Conservation (phyloP, 768 basidiomycete species). For the Amanita fuliginea region DNA sequence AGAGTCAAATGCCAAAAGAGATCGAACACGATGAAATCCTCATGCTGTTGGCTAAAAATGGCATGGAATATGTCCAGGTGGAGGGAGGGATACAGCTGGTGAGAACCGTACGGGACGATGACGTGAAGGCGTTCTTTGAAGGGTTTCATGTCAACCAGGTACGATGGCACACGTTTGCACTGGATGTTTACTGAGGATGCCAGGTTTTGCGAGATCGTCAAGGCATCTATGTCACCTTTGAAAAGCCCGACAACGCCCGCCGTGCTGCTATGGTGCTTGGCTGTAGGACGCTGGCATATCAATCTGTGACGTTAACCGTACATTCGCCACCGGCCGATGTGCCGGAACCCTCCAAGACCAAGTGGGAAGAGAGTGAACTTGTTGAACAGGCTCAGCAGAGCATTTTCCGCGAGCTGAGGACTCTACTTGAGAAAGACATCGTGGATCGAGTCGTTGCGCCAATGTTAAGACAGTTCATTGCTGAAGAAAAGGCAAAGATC, state of each 20-base stretch:
- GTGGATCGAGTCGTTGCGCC: conserved; percentile 45
- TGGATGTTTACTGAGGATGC: conserved; percentile 6
- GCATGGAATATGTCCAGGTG: conserved; percentile 55
- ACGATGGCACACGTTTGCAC: conserved; percentile 17
- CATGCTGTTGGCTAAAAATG: conserved; percentile 47
- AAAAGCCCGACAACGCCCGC: conserved; percentile 46
- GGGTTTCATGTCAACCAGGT: conserved; percentile 68
- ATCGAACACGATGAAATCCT: conserved; percentile 29
- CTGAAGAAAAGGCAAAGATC: conserved; percentile 43
- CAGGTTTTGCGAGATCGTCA: conserved; percentile 62
- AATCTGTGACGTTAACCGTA: conserved; percentile 45
- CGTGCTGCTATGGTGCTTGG: conserved; percentile 57
- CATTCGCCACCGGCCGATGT: conserved; percentile 28
- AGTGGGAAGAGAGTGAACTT: conserved; percentile 44
- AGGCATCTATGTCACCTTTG: conserved; percentile 80
- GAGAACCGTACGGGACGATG: conserved; percentile 48
- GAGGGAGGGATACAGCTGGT: conserved; percentile 36
- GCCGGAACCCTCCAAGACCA: conserved; percentile 26
- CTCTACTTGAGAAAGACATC: conserved; percentile 53
- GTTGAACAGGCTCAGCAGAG: conserved; percentile 43
- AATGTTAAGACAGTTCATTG: conserved; percentile 41
- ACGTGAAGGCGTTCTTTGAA: conserved; percentile 57
- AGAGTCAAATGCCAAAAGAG: conserved; percentile 22
- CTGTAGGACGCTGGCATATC: conserved; percentile 44
- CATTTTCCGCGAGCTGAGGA: conserved; percentile 46